Evolutionary conservation across 352 stramenopile species (phyloP), one percentile per base, ranked within the genome.

Genomic region (Globisporangium cederbergense): DNA sequence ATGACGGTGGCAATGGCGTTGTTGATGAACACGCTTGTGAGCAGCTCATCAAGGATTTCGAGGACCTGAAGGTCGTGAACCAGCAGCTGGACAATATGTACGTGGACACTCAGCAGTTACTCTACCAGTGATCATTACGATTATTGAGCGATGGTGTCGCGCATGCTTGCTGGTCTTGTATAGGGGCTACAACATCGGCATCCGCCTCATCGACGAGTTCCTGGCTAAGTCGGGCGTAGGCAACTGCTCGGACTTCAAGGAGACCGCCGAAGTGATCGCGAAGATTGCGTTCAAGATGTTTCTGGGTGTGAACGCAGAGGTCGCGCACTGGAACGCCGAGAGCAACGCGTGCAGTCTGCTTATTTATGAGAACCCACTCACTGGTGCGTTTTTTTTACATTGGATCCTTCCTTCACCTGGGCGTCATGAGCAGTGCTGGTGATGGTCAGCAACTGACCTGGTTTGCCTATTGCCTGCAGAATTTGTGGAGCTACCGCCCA

Each of bases 251-350:
- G 90, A 97, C 72, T 97, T 99, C 49, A 81, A 82, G 40, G 95
- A 98, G 62, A 98, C 96, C 16, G 83, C 92, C 32, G 95, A 99
- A 57, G 90, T 98, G 30, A 86, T 99, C 60, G 87, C 94, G 42
- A 98, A 98, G 65, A 89, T 98, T 30, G 97, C 94, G 7, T 98
- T 99, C 70, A 97, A 97, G 73, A 99, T 99, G 97, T 99, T 99
- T 70, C 73, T 99, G 22, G 97, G 97, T n/a, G 88, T 99, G 59
- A 93, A 85, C 50, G 90, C 86, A 38, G 96, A 99, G 40, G 85
- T 98, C 4, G 63, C 77, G 30, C 86, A 93, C 68, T 97, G 95
- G 84, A 96, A 96, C 67, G 73, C 78, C 34, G 89, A 98, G 43
- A 81, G 81, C 46, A 95, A 66, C 5, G 77, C 81, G 4, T 99